Percentiles rank a stretch among this genome's conserved stretches.
Evolutionary conservation across 2,329 filamentous ascomycete species (phyloP).

Genomic region (Neonectria coccinea): DNA sequence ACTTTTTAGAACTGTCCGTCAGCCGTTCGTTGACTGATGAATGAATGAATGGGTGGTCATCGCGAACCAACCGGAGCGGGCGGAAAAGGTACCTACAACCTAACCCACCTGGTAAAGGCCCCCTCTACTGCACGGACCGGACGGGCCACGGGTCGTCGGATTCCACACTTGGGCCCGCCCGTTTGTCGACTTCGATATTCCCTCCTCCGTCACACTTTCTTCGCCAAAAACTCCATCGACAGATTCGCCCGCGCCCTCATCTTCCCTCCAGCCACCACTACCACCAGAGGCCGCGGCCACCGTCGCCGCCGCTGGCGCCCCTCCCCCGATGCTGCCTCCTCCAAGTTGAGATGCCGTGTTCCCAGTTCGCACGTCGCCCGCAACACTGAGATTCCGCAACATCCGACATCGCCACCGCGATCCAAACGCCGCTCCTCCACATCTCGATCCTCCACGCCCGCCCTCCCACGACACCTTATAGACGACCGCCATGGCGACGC

Average conservation of each 20-base stretch:
- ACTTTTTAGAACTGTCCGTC: background rate
- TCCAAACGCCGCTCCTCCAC: conserved; percentile 18
- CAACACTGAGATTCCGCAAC: conserved; percentile 33
- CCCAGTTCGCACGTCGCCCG: conserved; percentile 30
- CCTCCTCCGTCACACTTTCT: conserved; percentile 6
- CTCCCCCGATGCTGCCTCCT: conserved; percentile 33
- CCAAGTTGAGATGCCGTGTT: conserved; percentile 35
- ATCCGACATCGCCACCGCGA: conserved; percentile 29
- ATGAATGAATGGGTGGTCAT: background rate
- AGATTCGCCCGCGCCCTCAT: background rate
- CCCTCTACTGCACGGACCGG: conserved; percentile 19
- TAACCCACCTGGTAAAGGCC: background rate
- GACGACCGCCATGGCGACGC: conserved; percentile 29
- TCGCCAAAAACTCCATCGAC: background rate
- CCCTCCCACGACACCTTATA: background rate
- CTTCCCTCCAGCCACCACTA: background rate
- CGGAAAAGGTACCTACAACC: conserved; percentile 10
- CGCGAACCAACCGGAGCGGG: conserved; percentile 22
- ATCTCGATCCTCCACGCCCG: conserved; percentile 12
- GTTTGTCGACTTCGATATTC: conserved; percentile 18
- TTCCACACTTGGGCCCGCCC: conserved; percentile 12
- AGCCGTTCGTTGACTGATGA: background rate
- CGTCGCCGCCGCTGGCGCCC: conserved; percentile 9
- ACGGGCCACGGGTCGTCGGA: conserved; percentile 9
- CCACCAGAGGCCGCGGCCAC: conserved; percentile 15